These are phyloP conservation scores for Saturnispora ahearnii DNA, from an alignment of 805 yeast species.

Conservation along the genomic window DNA sequence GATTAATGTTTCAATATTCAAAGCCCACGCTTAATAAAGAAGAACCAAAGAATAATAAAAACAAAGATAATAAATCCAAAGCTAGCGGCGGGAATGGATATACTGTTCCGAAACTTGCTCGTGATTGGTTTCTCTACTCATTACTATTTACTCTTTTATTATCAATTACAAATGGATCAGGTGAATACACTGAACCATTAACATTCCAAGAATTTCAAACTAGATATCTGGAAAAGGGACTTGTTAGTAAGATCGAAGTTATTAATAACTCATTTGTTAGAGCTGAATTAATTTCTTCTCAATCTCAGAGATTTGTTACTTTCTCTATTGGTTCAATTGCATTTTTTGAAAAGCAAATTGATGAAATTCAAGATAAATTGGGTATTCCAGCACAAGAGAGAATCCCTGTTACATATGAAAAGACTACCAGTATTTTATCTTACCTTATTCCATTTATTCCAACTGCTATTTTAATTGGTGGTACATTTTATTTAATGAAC, in stretches of 20 bases:
- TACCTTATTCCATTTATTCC: constrained; percentile 72
- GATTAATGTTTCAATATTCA: constrained; percentile 12
- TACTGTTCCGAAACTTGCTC: constrained; percentile 3
- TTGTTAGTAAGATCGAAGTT: constrained; percentile 65
- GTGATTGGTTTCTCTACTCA: constrained; percentile 23
- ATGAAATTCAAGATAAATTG: constrained; percentile 63
- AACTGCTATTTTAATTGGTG: constrained; percentile 82
- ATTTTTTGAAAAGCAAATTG: constrained; percentile 71
- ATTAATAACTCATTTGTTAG: constrained; percentile 70
- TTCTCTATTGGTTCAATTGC: constrained; percentile 89
- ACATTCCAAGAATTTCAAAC: constrained; percentile 90
- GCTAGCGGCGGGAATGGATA: constrained; percentile 12
- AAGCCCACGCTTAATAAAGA: constrained; percentile 5
- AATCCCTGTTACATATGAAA: constrained; percentile 73
- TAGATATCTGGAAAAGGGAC: constrained; percentile 63
- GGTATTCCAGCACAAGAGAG: constrained; percentile 52
- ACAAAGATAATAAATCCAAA: constrained; percentile 7
- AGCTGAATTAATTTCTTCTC: constrained; percentile 37
- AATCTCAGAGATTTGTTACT: constrained; percentile 26
- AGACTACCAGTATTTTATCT: constrained; percentile 58
- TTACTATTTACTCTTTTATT: constrained; percentile 19
- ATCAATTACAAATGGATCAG: constrained; percentile 9
- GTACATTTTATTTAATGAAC: constrained; percentile 58
- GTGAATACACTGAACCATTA: constrained; percentile 33
- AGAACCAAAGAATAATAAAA: neutral